Percentiles rank a stretch among this genome's conserved stretches.
Evolutionary conservation across 257 asterid species (phyloP).

Genomic region (Solanum bulbocastanum): DNA sequence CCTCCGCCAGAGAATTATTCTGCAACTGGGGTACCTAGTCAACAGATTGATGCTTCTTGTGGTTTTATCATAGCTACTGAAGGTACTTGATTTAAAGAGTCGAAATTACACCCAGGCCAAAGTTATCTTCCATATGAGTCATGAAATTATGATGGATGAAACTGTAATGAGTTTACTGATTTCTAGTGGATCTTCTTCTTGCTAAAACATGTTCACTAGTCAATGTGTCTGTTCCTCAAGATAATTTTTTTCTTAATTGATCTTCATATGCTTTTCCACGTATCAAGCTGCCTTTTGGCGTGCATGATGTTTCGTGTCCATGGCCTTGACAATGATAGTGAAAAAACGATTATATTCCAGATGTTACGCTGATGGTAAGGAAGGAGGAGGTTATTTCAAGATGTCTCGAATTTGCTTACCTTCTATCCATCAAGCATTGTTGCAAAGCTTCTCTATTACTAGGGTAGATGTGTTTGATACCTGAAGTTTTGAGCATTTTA

Average conservation of each 20-base stretch:
- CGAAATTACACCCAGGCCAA: neutral
- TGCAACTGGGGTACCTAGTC: neutral
- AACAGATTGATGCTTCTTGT: neutral
- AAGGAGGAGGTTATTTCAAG: neutral
- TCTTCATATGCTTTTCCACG: neutral
- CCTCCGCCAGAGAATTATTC: neutral
- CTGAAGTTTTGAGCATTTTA: neutral
- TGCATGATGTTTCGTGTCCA: neutral
- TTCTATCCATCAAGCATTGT: neutral
- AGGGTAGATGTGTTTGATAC: neutral
- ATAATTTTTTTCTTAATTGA: neutral
- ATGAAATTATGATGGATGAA: neutral
- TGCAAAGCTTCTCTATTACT: neutral
- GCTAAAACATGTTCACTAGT: neutral
- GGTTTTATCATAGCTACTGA: neutral
- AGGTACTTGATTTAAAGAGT: neutral
- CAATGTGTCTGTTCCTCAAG: neutral
- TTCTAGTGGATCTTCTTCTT: neutral
- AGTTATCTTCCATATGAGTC: neutral
- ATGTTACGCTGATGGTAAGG: neutral
- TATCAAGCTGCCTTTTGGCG: neutral
- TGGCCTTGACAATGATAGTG: neutral
- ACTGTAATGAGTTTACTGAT: neutral
- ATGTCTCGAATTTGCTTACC: neutral
- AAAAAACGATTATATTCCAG: neutral